Percentiles rank a stretch among this genome's conserved stretches.
Conservation (phyloP, 495 filamentous ascomycete species). For the Penicillium egyptiacum region DNA sequence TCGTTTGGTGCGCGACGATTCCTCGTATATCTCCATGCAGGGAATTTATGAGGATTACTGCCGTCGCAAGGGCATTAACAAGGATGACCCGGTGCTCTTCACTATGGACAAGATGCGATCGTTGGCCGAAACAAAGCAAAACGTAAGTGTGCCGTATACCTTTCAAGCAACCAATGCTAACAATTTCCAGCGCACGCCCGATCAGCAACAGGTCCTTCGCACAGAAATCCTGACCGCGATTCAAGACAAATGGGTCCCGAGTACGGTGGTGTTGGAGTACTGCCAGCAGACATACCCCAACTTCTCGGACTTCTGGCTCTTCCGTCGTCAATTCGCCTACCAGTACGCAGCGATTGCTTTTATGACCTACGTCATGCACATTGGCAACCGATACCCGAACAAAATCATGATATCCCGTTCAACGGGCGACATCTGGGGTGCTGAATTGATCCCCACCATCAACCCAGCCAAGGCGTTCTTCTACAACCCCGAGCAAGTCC, state of each 20-base stretch:
- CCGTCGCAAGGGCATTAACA: constrained; percentile 76
- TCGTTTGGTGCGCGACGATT: constrained; percentile 89
- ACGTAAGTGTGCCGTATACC: constrained; percentile 41
- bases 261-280: constrained; percentile 77
- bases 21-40: constrained; percentile 91
- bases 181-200: constrained; percentile 54
- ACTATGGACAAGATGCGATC: constrained; percentile 89
- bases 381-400: constrained; percentile 89
- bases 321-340: constrained; percentile 93
- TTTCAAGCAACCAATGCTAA: constrained; percentile 18
- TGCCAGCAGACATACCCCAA: constrained; percentile 87
- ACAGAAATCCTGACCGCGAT: constrained; percentile 89
- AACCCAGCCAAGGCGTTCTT: constrained; percentile 78
- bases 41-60: constrained; percentile 96
- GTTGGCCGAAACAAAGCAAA: constrained; percentile 64
- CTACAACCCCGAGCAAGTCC: constrained; percentile 90
- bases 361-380: constrained; percentile 98
- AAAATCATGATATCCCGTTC: constrained; percentile 89
- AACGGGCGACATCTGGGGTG: constrained; percentile 93
- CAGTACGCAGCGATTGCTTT: constrained; percentile 96
- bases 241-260: constrained; percentile 85
- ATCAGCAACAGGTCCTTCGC: constrained; percentile 66
- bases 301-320: constrained; percentile 94
- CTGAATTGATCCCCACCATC: constrained; percentile 86
- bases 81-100: constrained; percentile 92